Base-by-base conservation (phyloP, 306 rosid genomes). In the Quercus aquifolioides region DNA sequence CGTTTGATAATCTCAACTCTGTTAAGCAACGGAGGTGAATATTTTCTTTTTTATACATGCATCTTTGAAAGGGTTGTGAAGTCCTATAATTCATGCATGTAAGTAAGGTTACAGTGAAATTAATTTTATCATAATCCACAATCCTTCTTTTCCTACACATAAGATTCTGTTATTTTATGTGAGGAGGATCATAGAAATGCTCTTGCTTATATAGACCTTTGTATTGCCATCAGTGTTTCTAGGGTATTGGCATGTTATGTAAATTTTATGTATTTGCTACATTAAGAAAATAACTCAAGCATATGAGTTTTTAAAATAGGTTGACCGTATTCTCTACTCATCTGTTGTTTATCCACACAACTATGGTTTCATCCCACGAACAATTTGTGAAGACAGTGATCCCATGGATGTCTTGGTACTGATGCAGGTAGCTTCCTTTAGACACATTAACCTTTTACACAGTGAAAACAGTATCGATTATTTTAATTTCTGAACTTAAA, bases 261-360 rank as follows among this genome's bases (percentile, higher is more conserved):
- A 43, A 77, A 49, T 67, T n/a, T 56, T 55, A 35, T 73, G 21
- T 69, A 30, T 81, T 55, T 81, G 15, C 64, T 72, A 43, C 38
- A 67, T 54, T 28, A 76, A 65, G 73, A 69, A 78, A 74, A 43
- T 75, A 54, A 81, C 88, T 83, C 35, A 74, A 31, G 46, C 60
- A 63, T 79, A 64, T 58, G 58, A 57, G 49, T 85, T 78, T 82
- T 78, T 67, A 55, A 78, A 73, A n/a, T 79, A 95, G 96, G 99
- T 95, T 76, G 99, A 95, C 78, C 96, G 99, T 70, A 64, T 93
- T 76, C 99, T 95, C 85, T 95, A 95, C 89, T 93, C 99, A 43
- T 95, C 98, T 2, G 98, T 95, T 82, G 99, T 95, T 78, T 95
- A 95, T 81, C 98, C 99, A 63, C 99, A 95, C 92, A 95, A 95